These are phyloP conservation scores for Fragilaria crotonensis DNA, from an alignment of 108 stramenopile genomes.

Conservation along the genomic window DNA sequence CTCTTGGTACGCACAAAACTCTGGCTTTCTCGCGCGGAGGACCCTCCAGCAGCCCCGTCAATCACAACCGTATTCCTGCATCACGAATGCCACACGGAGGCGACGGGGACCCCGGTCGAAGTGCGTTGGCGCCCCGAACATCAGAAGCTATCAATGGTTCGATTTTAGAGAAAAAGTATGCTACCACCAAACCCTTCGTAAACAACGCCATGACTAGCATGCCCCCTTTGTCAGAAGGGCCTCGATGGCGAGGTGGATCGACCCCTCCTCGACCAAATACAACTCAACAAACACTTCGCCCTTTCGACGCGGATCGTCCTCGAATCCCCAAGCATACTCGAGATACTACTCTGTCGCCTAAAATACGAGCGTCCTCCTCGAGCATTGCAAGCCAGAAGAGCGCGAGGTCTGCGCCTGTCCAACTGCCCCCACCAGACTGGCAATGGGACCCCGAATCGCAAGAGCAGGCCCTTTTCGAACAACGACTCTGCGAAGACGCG, in stretches of 20 bases:
- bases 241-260: background rate
- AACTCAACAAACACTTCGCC: background rate
- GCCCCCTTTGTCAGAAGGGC: background rate
- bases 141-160: background rate
- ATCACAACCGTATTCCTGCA: no score
- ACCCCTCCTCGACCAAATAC: background rate
- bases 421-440: background rate
- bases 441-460: conserved; percentile 35
- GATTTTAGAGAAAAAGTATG: background rate
- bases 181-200: background rate
- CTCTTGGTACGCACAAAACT: no score
- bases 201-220: background rate
- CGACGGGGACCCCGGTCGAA: background rate
- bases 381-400: background rate
- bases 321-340: background rate
- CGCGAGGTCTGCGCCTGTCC: background rate
- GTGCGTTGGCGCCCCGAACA: background rate
- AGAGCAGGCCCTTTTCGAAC: conserved; percentile 82
- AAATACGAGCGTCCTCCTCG: background rate
- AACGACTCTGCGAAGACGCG: conserved; percentile 64
- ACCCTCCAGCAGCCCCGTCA: no score
- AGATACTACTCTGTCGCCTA: background rate
- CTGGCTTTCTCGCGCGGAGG: no score
- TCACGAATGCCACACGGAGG: background rate
- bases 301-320: background rate